Evolutionary conservation across 1,284 basidiomycete species (phyloP).

Genomic region (Cystobasidium slooffiae): DNA sequence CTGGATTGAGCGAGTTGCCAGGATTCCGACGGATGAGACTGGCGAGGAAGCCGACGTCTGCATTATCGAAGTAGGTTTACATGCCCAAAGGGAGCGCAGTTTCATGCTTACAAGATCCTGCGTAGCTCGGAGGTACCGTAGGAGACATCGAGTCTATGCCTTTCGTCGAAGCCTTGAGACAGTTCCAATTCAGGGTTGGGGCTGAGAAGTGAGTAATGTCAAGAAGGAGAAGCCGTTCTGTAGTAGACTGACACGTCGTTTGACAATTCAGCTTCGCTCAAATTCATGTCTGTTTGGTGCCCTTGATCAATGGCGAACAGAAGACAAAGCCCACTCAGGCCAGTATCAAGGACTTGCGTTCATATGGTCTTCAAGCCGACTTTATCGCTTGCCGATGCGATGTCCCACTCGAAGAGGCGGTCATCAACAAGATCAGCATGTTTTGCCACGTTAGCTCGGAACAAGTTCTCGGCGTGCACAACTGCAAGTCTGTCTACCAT

Average conservation of each 20-base stretch:
- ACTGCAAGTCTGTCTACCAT: conserved; percentile 96
- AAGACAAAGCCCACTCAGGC: conserved; percentile 99
- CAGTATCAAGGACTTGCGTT: conserved; percentile 90
- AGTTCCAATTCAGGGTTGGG: conserved; percentile 99
- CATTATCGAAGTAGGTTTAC: conserved; percentile 78
- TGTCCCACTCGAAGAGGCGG: conserved; percentile 72
- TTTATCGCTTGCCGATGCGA: conserved; percentile 87
- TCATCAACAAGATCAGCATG: conserved; percentile 97
- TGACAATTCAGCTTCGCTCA: conserved; percentile 70
- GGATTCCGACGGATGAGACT: conserved; percentile 91
- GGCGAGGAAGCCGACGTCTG: conserved; percentile 93
- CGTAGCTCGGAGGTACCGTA: conserved; percentile 89
- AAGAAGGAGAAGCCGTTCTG: not conserved
- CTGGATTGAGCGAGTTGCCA: conserved; percentile 95
- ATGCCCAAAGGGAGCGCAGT: not conserved
- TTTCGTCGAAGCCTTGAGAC: conserved; percentile 97
- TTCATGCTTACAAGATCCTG: conserved; percentile 17
- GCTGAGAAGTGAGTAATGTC: conserved; percentile 68
- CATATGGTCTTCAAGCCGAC: conserved; percentile 90
- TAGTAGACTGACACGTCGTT: not conserved
- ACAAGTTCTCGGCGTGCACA: conserved; percentile 95
- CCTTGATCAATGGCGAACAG: conserved; percentile 97
- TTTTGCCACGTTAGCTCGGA: conserved; percentile 95
- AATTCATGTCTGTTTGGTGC: conserved; percentile 96
- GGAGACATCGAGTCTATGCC: conserved; percentile 96